A percentile compares a stretch with the other conserved stretches of the same genome.
These are phyloP conservation scores for Chlorella variabilis DNA, from an alignment of 163 green algal genomes.

Conservation along the genomic window DNA sequence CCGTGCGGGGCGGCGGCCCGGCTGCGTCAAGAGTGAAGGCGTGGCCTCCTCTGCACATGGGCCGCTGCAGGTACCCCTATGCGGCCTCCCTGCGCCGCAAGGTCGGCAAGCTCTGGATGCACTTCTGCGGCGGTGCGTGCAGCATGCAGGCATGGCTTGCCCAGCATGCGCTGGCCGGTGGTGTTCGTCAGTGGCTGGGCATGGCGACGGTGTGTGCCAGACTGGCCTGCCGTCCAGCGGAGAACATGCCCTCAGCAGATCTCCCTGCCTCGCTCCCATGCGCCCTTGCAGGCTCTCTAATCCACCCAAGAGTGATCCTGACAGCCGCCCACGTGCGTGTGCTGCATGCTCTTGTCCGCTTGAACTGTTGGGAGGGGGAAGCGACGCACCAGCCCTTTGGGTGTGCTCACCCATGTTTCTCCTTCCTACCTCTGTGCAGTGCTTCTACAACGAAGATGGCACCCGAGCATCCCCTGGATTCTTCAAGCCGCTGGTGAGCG, in stretches of 20 bases:
- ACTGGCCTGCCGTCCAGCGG: no score
- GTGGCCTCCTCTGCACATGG: no score
- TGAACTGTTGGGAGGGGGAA: no score
- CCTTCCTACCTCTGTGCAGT: not conserved
- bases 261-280: not conserved
- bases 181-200: no score
- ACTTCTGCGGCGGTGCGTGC: conserved; percentile 17
- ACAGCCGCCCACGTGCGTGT: conserved; percentile 14
- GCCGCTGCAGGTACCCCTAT: conserved; percentile 22
- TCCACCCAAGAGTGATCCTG: not conserved
- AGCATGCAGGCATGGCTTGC: no score
- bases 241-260: no score
- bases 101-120: not conserved
- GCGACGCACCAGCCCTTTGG: no score
- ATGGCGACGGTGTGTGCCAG: not conserved
- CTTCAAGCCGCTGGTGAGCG: not conserved
- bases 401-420: no score
- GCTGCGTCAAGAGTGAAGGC: no score
- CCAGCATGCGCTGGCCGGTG: no score
- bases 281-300: not conserved
- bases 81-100: not conserved
- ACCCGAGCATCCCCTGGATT: not conserved
- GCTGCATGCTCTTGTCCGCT: not conserved
- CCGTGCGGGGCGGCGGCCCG: no score
- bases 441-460: not conserved